Conservation (phyloP, 139 green algal genomes). For the Microglena sp. region DNA sequence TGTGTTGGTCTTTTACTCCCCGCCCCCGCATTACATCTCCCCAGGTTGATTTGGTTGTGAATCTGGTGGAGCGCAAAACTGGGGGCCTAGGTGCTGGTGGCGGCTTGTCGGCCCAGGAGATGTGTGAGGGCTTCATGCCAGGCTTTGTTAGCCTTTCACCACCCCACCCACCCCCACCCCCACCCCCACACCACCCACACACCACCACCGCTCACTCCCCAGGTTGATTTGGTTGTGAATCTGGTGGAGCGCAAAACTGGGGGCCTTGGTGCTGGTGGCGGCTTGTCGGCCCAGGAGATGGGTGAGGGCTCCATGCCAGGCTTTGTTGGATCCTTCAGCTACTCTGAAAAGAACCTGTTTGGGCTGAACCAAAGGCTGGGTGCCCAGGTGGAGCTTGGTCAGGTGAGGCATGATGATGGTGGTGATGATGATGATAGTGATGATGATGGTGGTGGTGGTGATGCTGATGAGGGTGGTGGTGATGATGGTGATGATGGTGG, state of each 20-base stretch:
- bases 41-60: conserved; percentile 74
- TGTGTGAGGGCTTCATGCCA: conserved; percentile 54
- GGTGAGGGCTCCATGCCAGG: conserved; percentile 63
- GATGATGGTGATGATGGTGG: not conserved
- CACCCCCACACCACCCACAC: too few relatives aligned
- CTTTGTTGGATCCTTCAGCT: conserved; percentile 75
- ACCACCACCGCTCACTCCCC: too few relatives aligned
- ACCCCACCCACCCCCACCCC: too few relatives aligned
- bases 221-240: conserved; percentile 79
- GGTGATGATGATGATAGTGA: not conserved
- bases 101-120: conserved; percentile 57
- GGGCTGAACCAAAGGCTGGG: conserved; percentile 83
- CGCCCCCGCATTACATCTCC: not conserved
- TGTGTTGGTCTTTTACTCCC: not conserved
- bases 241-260: conserved; percentile 82
- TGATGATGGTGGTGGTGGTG: too few relatives aligned
- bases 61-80: conserved; percentile 78
- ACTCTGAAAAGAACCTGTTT: conserved; percentile 84
- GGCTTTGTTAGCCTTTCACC: too few relatives aligned
- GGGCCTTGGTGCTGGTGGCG: conserved; percentile 72
- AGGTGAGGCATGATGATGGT: conserved; percentile 22
- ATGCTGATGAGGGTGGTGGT: too few relatives aligned
- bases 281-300: conserved; percentile 52
- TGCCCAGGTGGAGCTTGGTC: conserved; percentile 61
- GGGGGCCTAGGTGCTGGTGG: conserved; percentile 74